A percentile compares a stretch with the other conserved stretches of the same genome.
These are phyloP conservation scores for Coniochaeta sp. DNA, from an alignment of 2,329 filamentous ascomycete genomes.

Conservation along the genomic window DNA sequence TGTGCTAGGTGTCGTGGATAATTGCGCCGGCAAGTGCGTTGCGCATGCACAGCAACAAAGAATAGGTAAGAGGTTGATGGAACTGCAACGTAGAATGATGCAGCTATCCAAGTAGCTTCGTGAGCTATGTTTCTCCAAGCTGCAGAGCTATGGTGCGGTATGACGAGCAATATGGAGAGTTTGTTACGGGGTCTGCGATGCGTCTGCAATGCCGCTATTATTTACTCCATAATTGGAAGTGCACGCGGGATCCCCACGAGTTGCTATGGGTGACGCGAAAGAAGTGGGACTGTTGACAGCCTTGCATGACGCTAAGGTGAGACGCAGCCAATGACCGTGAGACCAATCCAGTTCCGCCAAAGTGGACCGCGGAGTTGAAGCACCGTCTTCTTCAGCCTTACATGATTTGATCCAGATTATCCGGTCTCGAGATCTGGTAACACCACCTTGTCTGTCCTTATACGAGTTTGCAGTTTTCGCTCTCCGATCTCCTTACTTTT, in stretches of 20 bases:
- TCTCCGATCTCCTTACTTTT: neutral
- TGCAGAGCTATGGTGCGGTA: neutral
- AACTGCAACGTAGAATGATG: neutral
- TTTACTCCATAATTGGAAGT: neutral
- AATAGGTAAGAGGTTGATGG: neutral
- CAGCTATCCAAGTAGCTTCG: neutral
- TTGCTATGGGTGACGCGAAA: slow-evolving; percentile 11
- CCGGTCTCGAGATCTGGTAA: slow-evolving; percentile 4
- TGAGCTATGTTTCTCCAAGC: neutral
- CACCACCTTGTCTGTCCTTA: slow-evolving; percentile 1
- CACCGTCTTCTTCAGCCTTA: neutral
- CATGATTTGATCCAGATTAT: neutral
- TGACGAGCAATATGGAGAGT: neutral
- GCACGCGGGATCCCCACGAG: neutral
- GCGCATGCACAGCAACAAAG: neutral
- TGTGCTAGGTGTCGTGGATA: neutral
- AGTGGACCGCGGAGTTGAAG: neutral
- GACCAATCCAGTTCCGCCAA: neutral
- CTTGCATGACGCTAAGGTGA: neutral
- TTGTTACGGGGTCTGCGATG: too few species aligned
- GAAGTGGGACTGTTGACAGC: neutral
- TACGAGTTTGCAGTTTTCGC: neutral
- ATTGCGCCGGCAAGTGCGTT: neutral
- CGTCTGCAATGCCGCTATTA: neutral
- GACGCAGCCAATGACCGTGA: neutral